Base-by-base conservation (phyloP, 306 rosid species). In the Crotalaria pallida region DNA sequence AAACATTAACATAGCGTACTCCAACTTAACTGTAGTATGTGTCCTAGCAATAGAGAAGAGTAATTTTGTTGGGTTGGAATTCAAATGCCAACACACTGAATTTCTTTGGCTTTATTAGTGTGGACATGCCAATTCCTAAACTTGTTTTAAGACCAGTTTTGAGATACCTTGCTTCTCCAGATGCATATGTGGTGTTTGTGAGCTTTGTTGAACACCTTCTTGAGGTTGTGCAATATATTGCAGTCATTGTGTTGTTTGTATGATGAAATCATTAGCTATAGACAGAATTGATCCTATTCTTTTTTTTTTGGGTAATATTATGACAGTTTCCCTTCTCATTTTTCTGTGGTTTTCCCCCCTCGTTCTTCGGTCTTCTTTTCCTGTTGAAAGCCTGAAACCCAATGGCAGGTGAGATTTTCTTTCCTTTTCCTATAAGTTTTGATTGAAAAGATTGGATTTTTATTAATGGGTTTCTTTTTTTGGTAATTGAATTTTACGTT, bases 361-460 rank as follows among this genome's bases (percentile, higher is more conserved):
- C 6, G 7, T 29, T 3, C 34, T 2, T 4, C 34, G 6, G 34
- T 29, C 34, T 29, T 29, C 34, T 29, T 3, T 29, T 29, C 34
- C 1, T n/a, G n/a, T n/a, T n/a, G n/a, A n/a, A n/a, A n/a, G n/a
- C 4, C 12, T 60, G 56, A 59, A 40, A n/a, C 26, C 7, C 16
- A 49, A 82, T 82, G 85, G 61, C 67, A 29, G 82, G n/a, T n/a
- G n/a, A n/a, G n/a, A n/a, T 38, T 48, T 31, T 55, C 2, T n/a
- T 16, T 10, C 18, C 2, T 31, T 71, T 34, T 24, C 2, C 1
- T 3, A 2, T 50, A 2, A 33, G 13, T 26, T 63, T 26, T 3
- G 16, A 47, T 53, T 21, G 47, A 50, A 24, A 44, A 73, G 12
- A 24, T 51, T 27, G 38, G 16, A 38, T 73, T 77, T 77, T 77